A percentile compares a stretch with the other conserved stretches of the same genome.
phyloP scores from a whole-genome alignment of 2,329 filamentous ascomycete species.

The Fusarium nanum region DNA sequence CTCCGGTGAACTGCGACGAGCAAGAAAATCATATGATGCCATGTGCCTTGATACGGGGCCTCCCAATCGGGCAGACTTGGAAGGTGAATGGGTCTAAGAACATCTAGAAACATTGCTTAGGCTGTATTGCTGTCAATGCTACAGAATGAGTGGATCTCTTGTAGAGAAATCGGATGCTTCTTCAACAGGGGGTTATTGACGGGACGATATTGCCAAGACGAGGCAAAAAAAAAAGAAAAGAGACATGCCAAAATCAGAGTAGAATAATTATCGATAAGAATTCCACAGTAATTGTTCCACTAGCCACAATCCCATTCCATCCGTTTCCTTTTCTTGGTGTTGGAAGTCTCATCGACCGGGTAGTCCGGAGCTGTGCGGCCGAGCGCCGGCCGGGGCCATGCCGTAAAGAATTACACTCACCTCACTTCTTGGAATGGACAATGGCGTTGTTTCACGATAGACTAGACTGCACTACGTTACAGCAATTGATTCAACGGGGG shows the following conservation, averaged over 20 bases:
- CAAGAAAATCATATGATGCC: constrained; percentile 45
- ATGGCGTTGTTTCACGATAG: constrained; percentile 29
- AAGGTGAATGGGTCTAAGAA: constrained; percentile 25
- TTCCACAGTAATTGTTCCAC: neutral
- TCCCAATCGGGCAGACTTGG: constrained; percentile 41
- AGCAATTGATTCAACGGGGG: constrained; percentile 25
- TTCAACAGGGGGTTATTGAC: constrained; percentile 11
- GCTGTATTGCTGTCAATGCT: constrained; percentile 5
- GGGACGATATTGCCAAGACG: constrained; percentile 5
- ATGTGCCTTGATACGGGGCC: constrained; percentile 37
- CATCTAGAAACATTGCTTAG: constrained; percentile 31
- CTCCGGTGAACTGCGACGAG: constrained; percentile 3
- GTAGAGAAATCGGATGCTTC: constrained; percentile 31
- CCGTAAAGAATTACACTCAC: constrained; percentile 25
- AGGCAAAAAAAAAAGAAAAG: constrained; percentile 13
- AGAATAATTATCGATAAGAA: neutral
- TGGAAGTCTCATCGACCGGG: constrained; percentile 15
- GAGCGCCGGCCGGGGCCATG: constrained; percentile 32
- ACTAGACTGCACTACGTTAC: constrained; percentile 14
- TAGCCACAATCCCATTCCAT: constrained; percentile 23
- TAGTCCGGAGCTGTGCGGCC: constrained; percentile 36
- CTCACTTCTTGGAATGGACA: constrained; percentile 12
- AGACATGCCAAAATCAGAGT: neutral
- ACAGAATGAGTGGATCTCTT: constrained; percentile 15
- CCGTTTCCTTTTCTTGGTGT: neutral